Conservation (phyloP, 2,329 filamentous ascomycete genomes). For the Neodidymelliopsis sp. region DNA sequence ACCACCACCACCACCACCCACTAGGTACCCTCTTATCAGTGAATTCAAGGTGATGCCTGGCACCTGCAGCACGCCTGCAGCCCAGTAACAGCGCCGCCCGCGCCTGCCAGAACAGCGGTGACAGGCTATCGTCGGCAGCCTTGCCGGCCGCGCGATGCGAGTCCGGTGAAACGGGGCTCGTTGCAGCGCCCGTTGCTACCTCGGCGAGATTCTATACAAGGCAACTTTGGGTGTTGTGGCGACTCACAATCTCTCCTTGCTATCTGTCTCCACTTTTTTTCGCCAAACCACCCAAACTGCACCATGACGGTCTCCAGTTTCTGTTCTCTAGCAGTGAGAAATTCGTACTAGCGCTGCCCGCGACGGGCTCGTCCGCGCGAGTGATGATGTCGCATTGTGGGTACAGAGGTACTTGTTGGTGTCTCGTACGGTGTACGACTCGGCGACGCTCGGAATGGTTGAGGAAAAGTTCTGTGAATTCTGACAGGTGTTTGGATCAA, state of each 20-base stretch:
- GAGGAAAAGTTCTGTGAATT: constrained; percentile 24
- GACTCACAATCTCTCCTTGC: constrained; percentile 27
- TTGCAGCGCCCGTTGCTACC: constrained; percentile 21
- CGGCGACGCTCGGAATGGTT: constrained; percentile 35
- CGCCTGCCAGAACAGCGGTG: constrained; percentile 10
- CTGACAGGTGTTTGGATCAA: constrained; percentile 26
- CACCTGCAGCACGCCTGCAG: constrained; percentile 6
- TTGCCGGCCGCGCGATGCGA: constrained; percentile 34
- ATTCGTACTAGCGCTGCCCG: constrained; percentile 31
- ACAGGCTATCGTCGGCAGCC: constrained; percentile 25
- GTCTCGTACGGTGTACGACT: constrained; percentile 24
- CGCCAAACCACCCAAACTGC: constrained; percentile 26
- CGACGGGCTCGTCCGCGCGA: constrained; percentile 26
- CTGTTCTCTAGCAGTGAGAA: constrained; percentile 35
- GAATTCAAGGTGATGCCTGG: constrained; percentile 6
- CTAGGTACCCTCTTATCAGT: constrained; percentile 16
- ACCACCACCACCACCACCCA: constrained; percentile 14
- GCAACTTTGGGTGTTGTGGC: constrained; percentile 29
- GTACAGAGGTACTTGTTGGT: constrained; percentile 38
- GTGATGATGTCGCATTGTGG: constrained; percentile 40
- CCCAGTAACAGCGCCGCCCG: neutral
- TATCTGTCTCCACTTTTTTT: constrained; percentile 36
- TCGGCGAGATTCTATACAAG: constrained; percentile 26
- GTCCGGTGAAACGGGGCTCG: constrained; percentile 30
- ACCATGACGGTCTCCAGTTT: constrained; percentile 38